Evolutionary conservation across 768 basidiomycete species (phyloP).

Genomic region (Cystofilobasidium ferigula): DNA sequence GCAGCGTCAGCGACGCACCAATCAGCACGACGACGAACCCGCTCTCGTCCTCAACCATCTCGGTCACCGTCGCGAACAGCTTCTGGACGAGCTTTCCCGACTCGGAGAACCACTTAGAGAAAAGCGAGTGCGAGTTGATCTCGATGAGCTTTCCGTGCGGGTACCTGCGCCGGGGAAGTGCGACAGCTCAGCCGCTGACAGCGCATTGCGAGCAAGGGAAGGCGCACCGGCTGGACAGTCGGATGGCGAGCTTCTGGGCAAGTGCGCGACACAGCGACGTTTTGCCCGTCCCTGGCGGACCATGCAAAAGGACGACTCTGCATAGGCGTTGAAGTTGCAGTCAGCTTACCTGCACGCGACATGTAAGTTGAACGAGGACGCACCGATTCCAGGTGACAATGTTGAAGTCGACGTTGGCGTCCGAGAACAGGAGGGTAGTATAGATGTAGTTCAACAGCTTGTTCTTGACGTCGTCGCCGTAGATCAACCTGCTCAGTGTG

Average conservation of each 20-base stretch:
- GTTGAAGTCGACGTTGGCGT: constrained; percentile 51
- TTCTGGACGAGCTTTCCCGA: constrained; percentile 95
- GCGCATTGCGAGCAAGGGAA: neutral
- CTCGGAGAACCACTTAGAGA: constrained; percentile 98
- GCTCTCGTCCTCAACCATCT: constrained; percentile 82
- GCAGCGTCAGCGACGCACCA: constrained; percentile 44
- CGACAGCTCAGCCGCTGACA: no score
- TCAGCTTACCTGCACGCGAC: neutral
- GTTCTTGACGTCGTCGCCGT: constrained; percentile 66
- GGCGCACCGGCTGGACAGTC: constrained; percentile 66
- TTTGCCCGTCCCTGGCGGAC: constrained; percentile 96
- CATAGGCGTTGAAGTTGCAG: neutral
- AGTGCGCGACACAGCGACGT: constrained; percentile 88
- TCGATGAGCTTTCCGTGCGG: constrained; percentile 77
- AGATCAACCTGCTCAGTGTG: constrained; percentile 52
- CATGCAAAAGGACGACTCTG: constrained; percentile 77
- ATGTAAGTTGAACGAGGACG: constrained; percentile 10
- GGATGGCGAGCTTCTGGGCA: constrained; percentile 86
- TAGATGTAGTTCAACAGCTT: constrained; percentile 87
- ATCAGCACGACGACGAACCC: constrained; percentile 89
- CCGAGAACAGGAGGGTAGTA: constrained; percentile 83
- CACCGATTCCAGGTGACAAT: constrained; percentile 86
- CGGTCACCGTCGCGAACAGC: constrained; percentile 75
- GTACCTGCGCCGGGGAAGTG: constrained; percentile 49
- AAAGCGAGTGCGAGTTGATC: constrained; percentile 95